Conservation (phyloP, 495 filamentous ascomycete genomes). For the Copromyces sp. region DNA sequence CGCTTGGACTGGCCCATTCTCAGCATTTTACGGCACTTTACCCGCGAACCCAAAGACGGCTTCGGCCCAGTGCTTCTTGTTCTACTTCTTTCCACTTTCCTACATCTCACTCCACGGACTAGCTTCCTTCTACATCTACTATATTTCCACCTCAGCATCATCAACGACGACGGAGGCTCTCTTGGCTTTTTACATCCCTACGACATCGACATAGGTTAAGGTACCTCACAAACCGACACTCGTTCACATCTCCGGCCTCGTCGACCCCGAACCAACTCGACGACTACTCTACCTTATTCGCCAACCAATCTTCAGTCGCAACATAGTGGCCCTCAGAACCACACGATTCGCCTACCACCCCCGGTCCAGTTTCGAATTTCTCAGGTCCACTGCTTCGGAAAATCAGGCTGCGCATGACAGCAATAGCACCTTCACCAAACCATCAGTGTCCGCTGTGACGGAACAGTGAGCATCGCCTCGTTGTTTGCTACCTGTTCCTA, state of each 20-base stretch:
- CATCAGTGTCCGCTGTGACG: background rate
- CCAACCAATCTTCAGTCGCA: background rate
- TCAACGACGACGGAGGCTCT: background rate
- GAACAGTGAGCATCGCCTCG: background rate
- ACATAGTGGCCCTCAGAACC: background rate
- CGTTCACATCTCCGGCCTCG: background rate
- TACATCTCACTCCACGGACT: background rate
- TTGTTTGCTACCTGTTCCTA: background rate
- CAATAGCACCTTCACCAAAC: background rate
- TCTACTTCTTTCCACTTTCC: background rate
- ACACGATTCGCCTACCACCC: background rate
- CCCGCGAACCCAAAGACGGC: background rate
- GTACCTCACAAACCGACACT: background rate
- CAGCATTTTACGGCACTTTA: background rate
- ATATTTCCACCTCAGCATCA: background rate
- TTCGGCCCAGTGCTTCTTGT: background rate
- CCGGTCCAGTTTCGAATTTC: background rate
- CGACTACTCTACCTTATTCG: background rate
- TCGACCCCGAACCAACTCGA: background rate
- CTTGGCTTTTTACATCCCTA: background rate
- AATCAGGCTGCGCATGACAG: background rate
- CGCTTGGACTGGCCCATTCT: background rate
- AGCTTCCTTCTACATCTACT: background rate
- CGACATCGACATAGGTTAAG: background rate
- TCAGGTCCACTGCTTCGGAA: background rate